Conservation (phyloP, 306 rosid genomes). For the Cicer cuneatum region DNA sequence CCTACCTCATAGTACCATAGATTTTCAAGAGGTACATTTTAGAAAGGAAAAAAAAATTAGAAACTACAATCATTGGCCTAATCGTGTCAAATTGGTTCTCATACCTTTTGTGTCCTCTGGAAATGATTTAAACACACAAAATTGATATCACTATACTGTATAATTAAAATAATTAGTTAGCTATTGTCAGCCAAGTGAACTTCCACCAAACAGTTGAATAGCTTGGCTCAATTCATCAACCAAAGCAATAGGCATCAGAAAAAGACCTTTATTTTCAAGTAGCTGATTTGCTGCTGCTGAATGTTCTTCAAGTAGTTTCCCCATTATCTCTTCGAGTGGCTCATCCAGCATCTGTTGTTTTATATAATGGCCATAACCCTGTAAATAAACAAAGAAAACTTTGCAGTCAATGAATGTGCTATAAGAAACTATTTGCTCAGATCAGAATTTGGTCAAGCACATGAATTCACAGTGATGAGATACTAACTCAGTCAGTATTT, state of each 20-base stretch:
- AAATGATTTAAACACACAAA: conserved; percentile 15
- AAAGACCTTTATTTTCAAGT: conserved; percentile 76
- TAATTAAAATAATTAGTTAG: not conserved
- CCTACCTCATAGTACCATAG: not conserved
- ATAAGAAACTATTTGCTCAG: not conserved
- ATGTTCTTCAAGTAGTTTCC: conserved; percentile 74
- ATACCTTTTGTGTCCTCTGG: not conserved
- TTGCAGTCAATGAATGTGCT: not conserved
- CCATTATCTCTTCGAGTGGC: conserved; percentile 92
- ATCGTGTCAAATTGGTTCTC: conserved; percentile 8
- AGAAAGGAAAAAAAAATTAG: not conserved
- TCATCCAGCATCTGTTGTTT: conserved; percentile 66
- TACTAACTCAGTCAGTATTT: too few species aligned
- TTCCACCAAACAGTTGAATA: conserved; percentile 33
- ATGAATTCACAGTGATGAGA: not conserved
- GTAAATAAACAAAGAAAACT: not conserved
- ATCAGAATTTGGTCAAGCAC: not conserved
- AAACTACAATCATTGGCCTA: conserved; percentile 3
- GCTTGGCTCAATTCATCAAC: conserved; percentile 53
- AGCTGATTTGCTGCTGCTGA: conserved; percentile 66
- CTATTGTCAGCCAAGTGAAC: not conserved
- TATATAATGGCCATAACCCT: conserved; percentile 91
- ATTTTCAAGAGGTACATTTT: not conserved
- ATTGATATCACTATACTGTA: not conserved
- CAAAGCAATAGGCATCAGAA: conserved; percentile 64